Evolutionary conservation across 1,284 basidiomycete species (phyloP), one percentile per base, ranked within the genome.

Genomic region (Tilletia indica): DNA sequence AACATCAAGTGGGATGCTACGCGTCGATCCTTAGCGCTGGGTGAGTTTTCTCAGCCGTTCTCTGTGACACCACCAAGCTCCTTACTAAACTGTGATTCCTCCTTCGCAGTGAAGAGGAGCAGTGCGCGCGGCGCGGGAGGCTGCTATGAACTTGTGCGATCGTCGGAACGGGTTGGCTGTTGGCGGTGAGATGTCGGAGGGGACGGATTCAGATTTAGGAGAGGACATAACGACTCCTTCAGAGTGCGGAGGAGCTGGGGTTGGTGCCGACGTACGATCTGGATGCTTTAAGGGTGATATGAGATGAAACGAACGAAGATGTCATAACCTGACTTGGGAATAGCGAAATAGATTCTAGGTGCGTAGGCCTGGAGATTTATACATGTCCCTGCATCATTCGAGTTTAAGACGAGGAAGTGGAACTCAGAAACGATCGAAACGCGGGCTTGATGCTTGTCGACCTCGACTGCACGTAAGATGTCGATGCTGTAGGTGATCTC

Each of bases 1-100:
- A 82, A 77, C 48, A 82, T 84, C 74, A 83, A 83, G 68, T 84
- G 82, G 82, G 82, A 83, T 68, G 77, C 81, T 5, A 83, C 82
- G 0, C 71, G 82, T 4, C 76, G 82, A 14, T 81, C 82, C 45
- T 71, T 84, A 19, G 76, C 80, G 48, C 74, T 64, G 36, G 61
- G 61, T 64, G 9, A 42, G 61, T 36, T 16, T 3, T 31, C 4
- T 36, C 8, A 45, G 6, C 42, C 42, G 12, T 12, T 45, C 42
- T 45, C 42, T 45, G 6, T 12, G 12, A 45, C 42, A 45, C 12
- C 12, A 5, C 42, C 5, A 45, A 12, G 4, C 48, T 16, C 21
- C 66, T 48, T 19, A 48, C 25, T n/a, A 54, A 25, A 2, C 14
- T 21, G 3, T 25, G 4, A 16, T 48, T 5, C 36, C 11, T 36